These are phyloP conservation scores for Vaccinium macrocarpon DNA, from an alignment of 148 eudicot species.

Conservation along the genomic window DNA sequence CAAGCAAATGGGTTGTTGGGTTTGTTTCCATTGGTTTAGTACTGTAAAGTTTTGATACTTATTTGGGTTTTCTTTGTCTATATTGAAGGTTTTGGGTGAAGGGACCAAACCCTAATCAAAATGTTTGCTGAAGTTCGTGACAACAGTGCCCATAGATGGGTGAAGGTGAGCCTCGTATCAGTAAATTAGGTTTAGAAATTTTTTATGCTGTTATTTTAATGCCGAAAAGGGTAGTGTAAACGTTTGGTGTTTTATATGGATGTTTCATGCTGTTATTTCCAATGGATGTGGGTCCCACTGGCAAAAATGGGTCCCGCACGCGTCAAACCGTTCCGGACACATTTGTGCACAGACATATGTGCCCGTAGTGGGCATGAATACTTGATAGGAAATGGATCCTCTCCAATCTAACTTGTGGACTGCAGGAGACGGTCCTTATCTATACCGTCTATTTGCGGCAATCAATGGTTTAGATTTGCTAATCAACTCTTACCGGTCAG, in stretches of 20 bases:
- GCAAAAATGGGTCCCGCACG: not conserved
- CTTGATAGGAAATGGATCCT: not conserved
- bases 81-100: slow-evolving; percentile 6
- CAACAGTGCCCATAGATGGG: slow-evolving; percentile 3
- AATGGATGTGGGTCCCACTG: not conserved
- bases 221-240: not conserved
- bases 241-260: too few species aligned
- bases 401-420: too few species aligned
- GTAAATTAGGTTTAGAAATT: not conserved
- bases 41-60: slow-evolving; percentile 1
- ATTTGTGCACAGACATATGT: not conserved
- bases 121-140: slow-evolving; percentile 10
- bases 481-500: too few species aligned
- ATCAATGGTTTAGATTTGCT: too few species aligned
- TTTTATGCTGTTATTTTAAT: not conserved
- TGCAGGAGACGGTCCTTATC: too few species aligned
- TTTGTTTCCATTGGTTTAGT: not conserved
- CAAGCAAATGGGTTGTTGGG: not conserved
- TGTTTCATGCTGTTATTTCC: too few species aligned
- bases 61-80: not conserved
- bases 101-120: not conserved
- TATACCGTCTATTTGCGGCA: too few species aligned
- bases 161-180: slow-evolving; percentile 10
- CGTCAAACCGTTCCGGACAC: not conserved
- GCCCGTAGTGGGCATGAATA: not conserved